Evolutionary conservation across 75 land plant species (phyloP).

Genomic region (Selaginella moellendorffii): DNA sequence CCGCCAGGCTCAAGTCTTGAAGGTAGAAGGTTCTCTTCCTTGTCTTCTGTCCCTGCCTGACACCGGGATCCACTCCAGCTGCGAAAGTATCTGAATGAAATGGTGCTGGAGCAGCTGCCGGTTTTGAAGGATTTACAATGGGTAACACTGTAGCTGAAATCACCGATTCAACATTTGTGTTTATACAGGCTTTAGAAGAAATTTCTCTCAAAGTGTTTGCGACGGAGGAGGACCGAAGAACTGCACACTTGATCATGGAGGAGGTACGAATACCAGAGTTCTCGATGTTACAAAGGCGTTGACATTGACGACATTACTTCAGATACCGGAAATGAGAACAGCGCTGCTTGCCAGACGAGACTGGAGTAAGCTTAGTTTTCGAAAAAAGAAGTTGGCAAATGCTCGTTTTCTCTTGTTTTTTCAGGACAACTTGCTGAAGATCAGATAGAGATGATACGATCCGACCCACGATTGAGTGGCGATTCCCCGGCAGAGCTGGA

Average conservation of each 20-base stretch:
- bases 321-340: conserved; percentile 18
- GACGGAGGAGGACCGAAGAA: conserved; percentile 1
- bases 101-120: conserved; percentile 26
- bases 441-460: conserved; percentile 7
- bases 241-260: conserved; percentile 16
- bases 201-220: conserved; percentile 11
- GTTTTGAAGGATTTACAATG: conserved; percentile 26
- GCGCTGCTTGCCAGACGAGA: conserved; percentile 6
- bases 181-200: not conserved
- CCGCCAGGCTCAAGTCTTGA: conserved; percentile 25
- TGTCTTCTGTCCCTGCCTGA: no score
- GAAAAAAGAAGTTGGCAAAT: not conserved
- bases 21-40: conserved; percentile 13
- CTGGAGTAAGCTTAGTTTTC: conserved; percentile 13
- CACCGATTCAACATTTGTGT: conserved; percentile 1
- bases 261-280: conserved; percentile 1
- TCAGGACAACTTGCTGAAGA: conserved; percentile 8
- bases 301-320: not conserved
- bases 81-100: conserved; percentile 23
- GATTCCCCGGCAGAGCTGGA: conserved; percentile 11
- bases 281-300: not conserved
- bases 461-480: conserved; percentile 4
- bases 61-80: conserved; percentile 13
- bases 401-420: not conserved
- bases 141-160: conserved; percentile 9